These are phyloP conservation scores for Penicillium mononematosum DNA, from an alignment of 495 filamentous ascomycete genomes.

Conservation along the genomic window DNA sequence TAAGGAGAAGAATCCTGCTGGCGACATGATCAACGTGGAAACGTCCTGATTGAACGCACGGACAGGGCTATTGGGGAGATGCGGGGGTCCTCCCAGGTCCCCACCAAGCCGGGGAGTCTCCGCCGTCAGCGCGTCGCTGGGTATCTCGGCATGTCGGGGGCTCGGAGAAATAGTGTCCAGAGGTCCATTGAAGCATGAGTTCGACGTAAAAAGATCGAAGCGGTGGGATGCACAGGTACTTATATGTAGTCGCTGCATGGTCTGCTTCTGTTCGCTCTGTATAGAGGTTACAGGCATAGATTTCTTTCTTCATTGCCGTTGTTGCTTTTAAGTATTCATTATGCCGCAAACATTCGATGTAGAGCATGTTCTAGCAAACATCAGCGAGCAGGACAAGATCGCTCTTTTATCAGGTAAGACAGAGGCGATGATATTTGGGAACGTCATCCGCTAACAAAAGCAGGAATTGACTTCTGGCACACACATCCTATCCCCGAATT, in stretches of 20 bases:
- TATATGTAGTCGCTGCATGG: slow-evolving; percentile 7
- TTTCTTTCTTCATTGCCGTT: slow-evolving; percentile 17
- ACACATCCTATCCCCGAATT: slow-evolving; percentile 63
- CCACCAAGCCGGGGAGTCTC: slow-evolving; percentile 16
- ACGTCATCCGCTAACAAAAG: slow-evolving; percentile 3
- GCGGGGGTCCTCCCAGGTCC: slow-evolving; percentile 1
- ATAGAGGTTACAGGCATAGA: slow-evolving; percentile 9
- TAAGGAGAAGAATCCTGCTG: no score
- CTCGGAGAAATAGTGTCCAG: background rate
- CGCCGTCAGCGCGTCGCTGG: slow-evolving; percentile 14
- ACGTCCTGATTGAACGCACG: background rate
- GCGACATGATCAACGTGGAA: background rate
- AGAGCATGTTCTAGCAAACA: slow-evolving; percentile 30
- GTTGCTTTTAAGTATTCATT: slow-evolving; percentile 3
- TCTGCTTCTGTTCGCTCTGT: slow-evolving; percentile 10
- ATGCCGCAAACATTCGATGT: slow-evolving; percentile 30
- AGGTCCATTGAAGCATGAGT: slow-evolving; percentile 1
- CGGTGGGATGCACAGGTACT: background rate
- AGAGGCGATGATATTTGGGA: background rate
- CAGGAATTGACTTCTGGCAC: slow-evolving; percentile 64
- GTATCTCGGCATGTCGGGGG: background rate
- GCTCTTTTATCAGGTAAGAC: slow-evolving; percentile 30
- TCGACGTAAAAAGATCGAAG: slow-evolving; percentile 6
- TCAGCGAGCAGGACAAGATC: slow-evolving; percentile 32
- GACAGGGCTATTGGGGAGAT: slow-evolving; percentile 9